Base-by-base conservation (phyloP, 75 land plant species). In the Cryptomeria japonica region DNA sequence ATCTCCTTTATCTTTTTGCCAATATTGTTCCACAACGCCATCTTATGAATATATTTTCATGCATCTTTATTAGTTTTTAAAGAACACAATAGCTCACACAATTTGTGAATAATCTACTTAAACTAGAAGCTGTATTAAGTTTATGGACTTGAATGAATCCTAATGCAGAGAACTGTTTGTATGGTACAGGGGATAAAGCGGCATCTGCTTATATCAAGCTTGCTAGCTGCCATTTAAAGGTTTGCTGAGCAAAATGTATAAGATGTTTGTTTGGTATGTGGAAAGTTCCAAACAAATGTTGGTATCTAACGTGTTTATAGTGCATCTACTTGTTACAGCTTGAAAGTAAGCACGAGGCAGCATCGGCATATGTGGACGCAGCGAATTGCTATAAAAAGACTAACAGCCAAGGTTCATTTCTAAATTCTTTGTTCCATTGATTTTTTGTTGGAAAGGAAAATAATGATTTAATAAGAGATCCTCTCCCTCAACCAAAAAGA, bases 341-440 rank as follows among this genome's bases (percentile, higher is more conserved):
- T 87, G 97, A 98, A 15, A 98, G 99, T 91, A 96, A 95, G 88
- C 94, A 93, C 89, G 96, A 94, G 90, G 98, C 92, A 55, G 94
- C 95, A 19, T 89, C 92, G 42, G 94, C 93, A 70, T 96, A 92
- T 89, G 97, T 93, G 64, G 97, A 96, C 88, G 96, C 97, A 55
- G 96, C 96, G 53, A 93, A 92, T 73, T 94, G 94, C 88, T 95
- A 92, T 88, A 96, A 94, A 91, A 96, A 96, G 90, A 80, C 87
- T 13, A 87, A 94, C 12, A 16, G 86, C 34, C 90, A 88, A 88
- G 94, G 97, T 94, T 34, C 56, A 5, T 46, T 84, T 51, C 84
- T 73, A 46, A 41, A 28, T 32, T 82, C 76, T 49, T 89, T 46
- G 80, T 46, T 80, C 46, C 37, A 5, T 34, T 64, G 9, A 79